Evolutionary conservation across 148 eudicot species (phyloP).

Genomic region (Vaccinium myrtillus): DNA sequence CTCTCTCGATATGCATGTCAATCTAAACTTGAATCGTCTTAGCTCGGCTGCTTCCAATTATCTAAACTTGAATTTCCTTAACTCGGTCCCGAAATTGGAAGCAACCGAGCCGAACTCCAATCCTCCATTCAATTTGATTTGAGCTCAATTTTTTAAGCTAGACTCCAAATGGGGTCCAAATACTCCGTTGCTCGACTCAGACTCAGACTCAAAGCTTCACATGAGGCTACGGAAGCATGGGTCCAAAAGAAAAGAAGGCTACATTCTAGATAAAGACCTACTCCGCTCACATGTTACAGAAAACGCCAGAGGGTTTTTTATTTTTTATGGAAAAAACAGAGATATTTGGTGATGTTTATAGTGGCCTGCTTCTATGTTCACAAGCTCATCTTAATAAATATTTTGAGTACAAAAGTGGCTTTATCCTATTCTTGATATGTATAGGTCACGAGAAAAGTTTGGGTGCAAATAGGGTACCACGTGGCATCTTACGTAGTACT

Average conservation of each 20-base stretch:
- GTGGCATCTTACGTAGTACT: no score
- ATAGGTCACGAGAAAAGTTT: not conserved
- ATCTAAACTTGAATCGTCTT: not conserved
- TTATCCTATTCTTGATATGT: not conserved
- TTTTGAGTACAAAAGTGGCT: not conserved
- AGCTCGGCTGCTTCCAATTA: not conserved
- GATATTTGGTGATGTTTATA: not conserved
- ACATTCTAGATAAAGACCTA: not conserved
- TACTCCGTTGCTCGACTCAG: not conserved
- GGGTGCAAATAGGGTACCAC: no score
- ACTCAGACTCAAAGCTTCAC: not conserved
- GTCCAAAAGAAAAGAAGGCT: not conserved
- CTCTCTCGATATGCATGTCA: not conserved
- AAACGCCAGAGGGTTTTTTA: not conserved
- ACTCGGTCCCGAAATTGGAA: not conserved
- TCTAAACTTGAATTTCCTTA: not conserved
- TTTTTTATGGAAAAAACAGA: not conserved
- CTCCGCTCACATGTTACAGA: slow-evolving; percentile 14
- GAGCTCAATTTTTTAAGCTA: no score
- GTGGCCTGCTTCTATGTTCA: slow-evolving; percentile 5
- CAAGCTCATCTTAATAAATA: not conserved
- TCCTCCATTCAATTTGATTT: not conserved
- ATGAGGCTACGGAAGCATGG: not conserved
- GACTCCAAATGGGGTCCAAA: not conserved
- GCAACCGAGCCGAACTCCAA: not conserved